Percentiles rank a stretch among this genome's conserved stretches.
phyloP scores from a whole-genome alignment of 352 stramenopile genomes.

The Phytophthora quininea region DNA sequence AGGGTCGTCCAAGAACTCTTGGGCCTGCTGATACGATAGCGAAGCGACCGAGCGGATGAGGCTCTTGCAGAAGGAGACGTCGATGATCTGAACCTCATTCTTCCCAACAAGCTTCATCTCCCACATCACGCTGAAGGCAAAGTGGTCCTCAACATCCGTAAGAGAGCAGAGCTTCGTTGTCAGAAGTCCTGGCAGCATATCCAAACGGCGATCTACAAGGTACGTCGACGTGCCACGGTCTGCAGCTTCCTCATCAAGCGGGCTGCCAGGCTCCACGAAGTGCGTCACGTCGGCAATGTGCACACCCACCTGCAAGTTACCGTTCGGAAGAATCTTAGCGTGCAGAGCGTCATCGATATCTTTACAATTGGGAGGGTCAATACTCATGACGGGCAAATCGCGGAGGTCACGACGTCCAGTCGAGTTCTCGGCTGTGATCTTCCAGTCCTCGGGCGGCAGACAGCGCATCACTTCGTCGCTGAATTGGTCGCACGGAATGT shows the following conservation, averaged over 20 bases:
- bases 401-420: conserved; percentile 92
- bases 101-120: conserved; percentile 69
- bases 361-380: conserved; percentile 90
- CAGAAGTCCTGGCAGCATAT: conserved; percentile 98
- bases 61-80: conserved; percentile 97
- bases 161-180: conserved; percentile 98
- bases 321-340: conserved; percentile 92
- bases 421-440: conserved; percentile 95
- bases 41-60: conserved; percentile 97
- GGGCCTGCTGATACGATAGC: conserved; percentile 97
- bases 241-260: conserved; percentile 95
- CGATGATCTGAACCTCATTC: conserved; percentile 89
- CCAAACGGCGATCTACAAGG: conserved; percentile 97
- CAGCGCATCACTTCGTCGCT: conserved; percentile 91
- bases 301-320: conserved; percentile 93
- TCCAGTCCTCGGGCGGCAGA: conserved; percentile 94
- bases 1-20: conserved; percentile 94
- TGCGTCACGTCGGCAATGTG: conserved; percentile 99
- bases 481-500: conserved; percentile 92
- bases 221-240: conserved; percentile 96
- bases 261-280: conserved; percentile 94
- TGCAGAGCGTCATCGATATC: conserved; percentile 99
- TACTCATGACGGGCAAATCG: conserved; percentile 92
- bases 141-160: conserved; percentile 76
- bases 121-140: conserved; percentile 85